Conservation (phyloP, 2,329 filamentous ascomycete species). For the Coleophoma crateriformis region DNA sequence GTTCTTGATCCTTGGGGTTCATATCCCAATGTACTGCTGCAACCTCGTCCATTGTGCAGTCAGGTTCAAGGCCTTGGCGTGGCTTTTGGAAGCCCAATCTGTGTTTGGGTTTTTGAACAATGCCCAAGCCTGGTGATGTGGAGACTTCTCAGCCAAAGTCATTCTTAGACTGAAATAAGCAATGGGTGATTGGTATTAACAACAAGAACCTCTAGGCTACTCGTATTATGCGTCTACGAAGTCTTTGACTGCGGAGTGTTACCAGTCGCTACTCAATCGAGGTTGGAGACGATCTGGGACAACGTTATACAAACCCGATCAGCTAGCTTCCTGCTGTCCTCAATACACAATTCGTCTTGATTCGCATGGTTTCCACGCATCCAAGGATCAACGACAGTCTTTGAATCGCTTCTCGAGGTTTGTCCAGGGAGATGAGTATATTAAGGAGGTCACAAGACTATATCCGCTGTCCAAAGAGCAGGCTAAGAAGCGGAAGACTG, state of each 20-base stretch:
- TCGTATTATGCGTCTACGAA: slow-evolving; percentile 65
- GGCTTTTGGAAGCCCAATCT: no score
- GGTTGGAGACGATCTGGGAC: slow-evolving; percentile 72
- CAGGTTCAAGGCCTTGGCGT: no score
- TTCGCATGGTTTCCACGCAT: slow-evolving; percentile 56
- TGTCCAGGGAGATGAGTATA: slow-evolving; percentile 64
- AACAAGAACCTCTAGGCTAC: slow-evolving; percentile 44
- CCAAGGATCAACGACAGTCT: slow-evolving; percentile 68
- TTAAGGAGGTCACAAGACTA: slow-evolving; percentile 55
- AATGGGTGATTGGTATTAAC: no score
- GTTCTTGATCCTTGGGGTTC: no score
- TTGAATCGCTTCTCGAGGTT: slow-evolving; percentile 72
- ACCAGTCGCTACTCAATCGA: slow-evolving; percentile 67
- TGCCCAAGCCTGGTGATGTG: no score
- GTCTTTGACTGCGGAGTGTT: slow-evolving; percentile 58
- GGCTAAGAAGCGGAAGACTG: slow-evolving; percentile 55
- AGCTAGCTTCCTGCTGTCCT: slow-evolving; percentile 78
- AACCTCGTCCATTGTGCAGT: no score
- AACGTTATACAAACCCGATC: slow-evolving; percentile 73
- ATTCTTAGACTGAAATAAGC: no score
- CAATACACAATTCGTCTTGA: slow-evolving; percentile 81
- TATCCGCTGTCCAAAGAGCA: slow-evolving; percentile 65
- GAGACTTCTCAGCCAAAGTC: no score
- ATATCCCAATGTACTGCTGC: no score
- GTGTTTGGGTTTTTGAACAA: no score